phyloP scores from a whole-genome alignment of 2,329 filamentous ascomycete genomes.

The Paraphoma chrysanthemicola region DNA sequence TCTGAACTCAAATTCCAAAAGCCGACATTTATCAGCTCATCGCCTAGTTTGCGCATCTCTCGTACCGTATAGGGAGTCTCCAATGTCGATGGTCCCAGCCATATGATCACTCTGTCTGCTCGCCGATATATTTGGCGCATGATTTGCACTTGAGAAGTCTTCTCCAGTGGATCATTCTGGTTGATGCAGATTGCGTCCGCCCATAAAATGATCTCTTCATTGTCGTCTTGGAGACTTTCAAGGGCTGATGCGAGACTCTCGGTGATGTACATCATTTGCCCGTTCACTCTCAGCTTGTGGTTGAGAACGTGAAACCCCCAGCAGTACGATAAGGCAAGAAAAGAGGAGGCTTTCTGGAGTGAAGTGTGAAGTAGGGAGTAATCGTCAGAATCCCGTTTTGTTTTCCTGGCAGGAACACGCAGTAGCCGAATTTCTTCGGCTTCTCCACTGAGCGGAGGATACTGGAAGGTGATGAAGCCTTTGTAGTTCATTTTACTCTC shows the following conservation, averaged over 20 bases:
- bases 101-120: conserved; percentile 7
- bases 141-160: conserved; percentile 12
- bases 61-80: conserved; percentile 3
- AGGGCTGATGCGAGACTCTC: conserved; percentile 10
- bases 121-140: conserved; percentile 14
- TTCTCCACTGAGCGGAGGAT: neutral
- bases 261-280: conserved; percentile 1
- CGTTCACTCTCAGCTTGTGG: conserved; percentile 3
- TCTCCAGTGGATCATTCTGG: conserved; percentile 5
- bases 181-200: conserved; percentile 17
- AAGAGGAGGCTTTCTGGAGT: neutral
- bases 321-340: conserved; percentile 12
- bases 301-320: conserved; percentile 2
- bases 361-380: conserved; percentile 1
- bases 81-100: conserved; percentile 11
- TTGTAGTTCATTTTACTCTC: too few relatives aligned
- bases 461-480: neutral
- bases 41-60: conserved; percentile 7
- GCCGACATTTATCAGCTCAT: conserved; percentile 1
- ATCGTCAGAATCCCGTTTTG: neutral
- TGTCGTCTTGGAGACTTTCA: neutral
- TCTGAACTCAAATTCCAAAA: conserved; percentile 1
- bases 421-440: conserved; percentile 7
- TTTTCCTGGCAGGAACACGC: neutral
- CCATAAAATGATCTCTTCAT: conserved; percentile 6